These are phyloP conservation scores for Metschnikowia borealis DNA, from an alignment of 805 yeast genomes.

Conservation along the genomic window DNA sequence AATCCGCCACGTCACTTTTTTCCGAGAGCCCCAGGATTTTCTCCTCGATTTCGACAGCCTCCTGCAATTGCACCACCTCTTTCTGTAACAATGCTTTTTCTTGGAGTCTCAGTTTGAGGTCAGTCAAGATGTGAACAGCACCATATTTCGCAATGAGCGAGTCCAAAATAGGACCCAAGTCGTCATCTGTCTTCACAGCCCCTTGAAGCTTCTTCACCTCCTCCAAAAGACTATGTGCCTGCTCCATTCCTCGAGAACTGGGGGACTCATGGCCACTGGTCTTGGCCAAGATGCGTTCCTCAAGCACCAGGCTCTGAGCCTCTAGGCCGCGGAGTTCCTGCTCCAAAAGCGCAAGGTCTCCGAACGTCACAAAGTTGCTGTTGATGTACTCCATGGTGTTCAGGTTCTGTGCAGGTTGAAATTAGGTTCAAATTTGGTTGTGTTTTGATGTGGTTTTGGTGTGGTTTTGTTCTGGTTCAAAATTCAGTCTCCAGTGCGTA, in stretches of 20 bases:
- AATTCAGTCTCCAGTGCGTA: too few relatives aligned
- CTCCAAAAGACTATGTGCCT: not conserved
- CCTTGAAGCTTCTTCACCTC: not conserved
- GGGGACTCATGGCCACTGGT: not conserved
- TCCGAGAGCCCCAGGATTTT: conserved; percentile 4
- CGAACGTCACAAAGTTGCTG: conserved; percentile 28
- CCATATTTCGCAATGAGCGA: not conserved
- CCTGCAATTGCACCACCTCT: conserved; percentile 1
- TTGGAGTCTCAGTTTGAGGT: not conserved
- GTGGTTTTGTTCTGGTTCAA: too few relatives aligned
- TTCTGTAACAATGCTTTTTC: not conserved
- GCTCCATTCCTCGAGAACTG: not conserved
- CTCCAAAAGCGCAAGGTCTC: conserved; percentile 25
- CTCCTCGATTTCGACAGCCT: conserved; percentile 4
- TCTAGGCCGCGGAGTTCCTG: not conserved
- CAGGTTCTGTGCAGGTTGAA: too few relatives aligned
- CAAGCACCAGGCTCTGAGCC: not conserved
- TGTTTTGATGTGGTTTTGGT: not conserved
- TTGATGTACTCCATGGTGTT: conserved; percentile 30
- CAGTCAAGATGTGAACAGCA: not conserved
- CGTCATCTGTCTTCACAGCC: not conserved
- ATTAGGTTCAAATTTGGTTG: too few relatives aligned
- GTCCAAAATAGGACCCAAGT: not conserved
- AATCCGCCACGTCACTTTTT: conserved; percentile 6
- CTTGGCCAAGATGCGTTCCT: conserved; percentile 1